A percentile compares a stretch with the other conserved stretches of the same genome.
phyloP scores from a whole-genome alignment of 2,329 filamentous ascomycete species.

The Diaporthe aspalathi region DNA sequence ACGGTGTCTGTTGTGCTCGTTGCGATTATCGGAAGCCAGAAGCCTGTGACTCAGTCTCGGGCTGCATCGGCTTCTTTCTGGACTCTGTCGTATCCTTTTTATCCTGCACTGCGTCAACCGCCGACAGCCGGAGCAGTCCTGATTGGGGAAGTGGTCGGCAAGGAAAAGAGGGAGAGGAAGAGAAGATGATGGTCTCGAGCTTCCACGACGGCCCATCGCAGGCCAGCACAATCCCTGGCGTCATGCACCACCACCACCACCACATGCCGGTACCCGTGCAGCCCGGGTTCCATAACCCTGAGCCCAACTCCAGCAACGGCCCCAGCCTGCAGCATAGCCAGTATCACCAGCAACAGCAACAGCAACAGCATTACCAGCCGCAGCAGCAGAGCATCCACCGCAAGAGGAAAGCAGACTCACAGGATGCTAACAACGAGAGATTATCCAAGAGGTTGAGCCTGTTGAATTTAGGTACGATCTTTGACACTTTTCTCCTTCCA shows the following conservation, averaged over 20 bases:
- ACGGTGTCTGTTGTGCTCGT: background rate
- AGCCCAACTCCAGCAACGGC: constrained; percentile 25
- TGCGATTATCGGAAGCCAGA: constrained; percentile 10
- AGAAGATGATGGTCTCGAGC: constrained; percentile 37
- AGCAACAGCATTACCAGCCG: no score
- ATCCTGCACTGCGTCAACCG: background rate
- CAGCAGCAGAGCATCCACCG: constrained; percentile 46
- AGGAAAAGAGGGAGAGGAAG: constrained; percentile 7
- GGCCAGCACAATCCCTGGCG: constrained; percentile 23
- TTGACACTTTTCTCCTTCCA: constrained; percentile 27
- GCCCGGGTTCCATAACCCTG: constrained; percentile 32
- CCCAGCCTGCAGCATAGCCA: constrained; percentile 16
- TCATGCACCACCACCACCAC: constrained; percentile 32
- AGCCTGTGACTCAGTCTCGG: constrained; percentile 26
- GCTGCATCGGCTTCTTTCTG: constrained; percentile 20
- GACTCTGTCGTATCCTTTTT: background rate
- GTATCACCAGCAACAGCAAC: constrained; percentile 36
- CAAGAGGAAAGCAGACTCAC: constrained; percentile 71
- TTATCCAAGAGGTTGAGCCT: constrained; percentile 86
- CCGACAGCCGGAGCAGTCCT: background rate
- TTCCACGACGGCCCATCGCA: constrained; percentile 34
- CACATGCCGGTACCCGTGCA: constrained; percentile 21
- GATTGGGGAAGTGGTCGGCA: constrained; percentile 23
- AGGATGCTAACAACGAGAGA: constrained; percentile 71
- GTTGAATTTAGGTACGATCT: constrained; percentile 78